Conservation (phyloP, 352 stramenopile species). For the Phytophthora constricta region DNA sequence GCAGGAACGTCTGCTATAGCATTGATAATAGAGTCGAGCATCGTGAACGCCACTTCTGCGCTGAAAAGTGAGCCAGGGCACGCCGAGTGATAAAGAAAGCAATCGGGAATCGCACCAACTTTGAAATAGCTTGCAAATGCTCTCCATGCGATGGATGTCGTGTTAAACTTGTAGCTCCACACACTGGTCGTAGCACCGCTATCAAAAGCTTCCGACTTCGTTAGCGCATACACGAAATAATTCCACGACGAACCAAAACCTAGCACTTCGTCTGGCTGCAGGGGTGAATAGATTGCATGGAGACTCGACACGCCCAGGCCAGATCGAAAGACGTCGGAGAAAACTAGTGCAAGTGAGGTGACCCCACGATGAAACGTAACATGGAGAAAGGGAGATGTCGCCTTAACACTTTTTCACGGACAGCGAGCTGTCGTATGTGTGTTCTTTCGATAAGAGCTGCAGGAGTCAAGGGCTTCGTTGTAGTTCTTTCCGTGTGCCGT, state of each 20-base stretch:
- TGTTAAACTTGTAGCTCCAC: conserved; percentile 44
- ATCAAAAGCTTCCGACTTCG: neutral
- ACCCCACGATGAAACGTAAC: conserved; percentile 6
- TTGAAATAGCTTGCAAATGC: conserved; percentile 23
- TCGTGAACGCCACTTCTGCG: conserved; percentile 17
- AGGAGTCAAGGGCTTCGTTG: neutral
- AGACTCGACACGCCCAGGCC: conserved; percentile 14
- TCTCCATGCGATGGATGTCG: conserved; percentile 23
- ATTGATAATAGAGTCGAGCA: conserved; percentile 28
- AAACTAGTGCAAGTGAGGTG: conserved; percentile 20
- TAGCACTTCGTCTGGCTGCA: conserved; percentile 27
- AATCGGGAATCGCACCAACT: conserved; percentile 18
- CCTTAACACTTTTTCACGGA: conserved; percentile 10
- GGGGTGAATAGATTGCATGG: neutral
- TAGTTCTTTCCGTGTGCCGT: neutral
- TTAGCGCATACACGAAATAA: conserved; percentile 12
- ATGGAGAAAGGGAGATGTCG: conserved; percentile 17
- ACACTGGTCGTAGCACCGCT: conserved; percentile 7
- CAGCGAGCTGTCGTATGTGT: conserved; percentile 1
- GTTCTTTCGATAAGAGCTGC: conserved; percentile 11
- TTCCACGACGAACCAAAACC: conserved; percentile 22
- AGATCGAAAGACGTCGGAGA: conserved; percentile 25
- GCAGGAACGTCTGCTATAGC: neutral
- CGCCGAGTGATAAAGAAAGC: conserved; percentile 16
- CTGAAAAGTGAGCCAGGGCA: conserved; percentile 12